Evolutionary conservation across 352 stramenopile genomes (phyloP), one percentile per base, ranked within the genome.

Genomic region (Phytopythium montanum): DNA sequence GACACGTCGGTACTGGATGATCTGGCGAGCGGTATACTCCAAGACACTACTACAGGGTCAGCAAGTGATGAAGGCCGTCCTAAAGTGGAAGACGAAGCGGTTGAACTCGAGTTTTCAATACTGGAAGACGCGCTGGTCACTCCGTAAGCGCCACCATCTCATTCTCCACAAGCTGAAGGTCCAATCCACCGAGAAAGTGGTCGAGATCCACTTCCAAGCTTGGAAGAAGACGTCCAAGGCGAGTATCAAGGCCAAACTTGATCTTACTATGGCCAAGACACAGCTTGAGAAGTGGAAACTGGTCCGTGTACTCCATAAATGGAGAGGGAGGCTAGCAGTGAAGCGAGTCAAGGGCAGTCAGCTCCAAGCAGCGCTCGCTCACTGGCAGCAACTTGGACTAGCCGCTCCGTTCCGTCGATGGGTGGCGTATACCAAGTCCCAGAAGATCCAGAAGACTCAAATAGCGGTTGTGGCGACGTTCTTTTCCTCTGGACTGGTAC

Each of bases 111-210:
- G 33, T 26, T 82, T 82, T 23, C 54, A 67, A 9, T 55, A 41
- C 2, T 82, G 73, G 73, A 80, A 78, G 56, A 51, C 64, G 13
- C 64, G 42, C 1, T 82, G 65, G 73, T 46, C 13, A 0, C 48
- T 78, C 41, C 66, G 66, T 1, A 72, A 65, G 29, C 62, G 71
- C 3, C 61, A 82, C 41, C 66, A 59, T 0, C 39, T 39, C 3
- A 46, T 82, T 7, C 51, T 80, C 10, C 46, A 64, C 23, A 56
- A 36, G 0, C 58, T 59, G 7, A 26, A 57, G 0, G 16, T 61
- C 0, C 41, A 52, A 9, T 72, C 60, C 0, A 64, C 68, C 4
- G 65, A 72, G 19, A 54, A 62, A 29, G 23, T 51, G 0, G 14
- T 69, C 1, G 63, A 69, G 23, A 29, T 10, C n/a, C 57, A 62